Conservation (phyloP, 23 red algal species). For the Gracilaria domingensis region DNA sequence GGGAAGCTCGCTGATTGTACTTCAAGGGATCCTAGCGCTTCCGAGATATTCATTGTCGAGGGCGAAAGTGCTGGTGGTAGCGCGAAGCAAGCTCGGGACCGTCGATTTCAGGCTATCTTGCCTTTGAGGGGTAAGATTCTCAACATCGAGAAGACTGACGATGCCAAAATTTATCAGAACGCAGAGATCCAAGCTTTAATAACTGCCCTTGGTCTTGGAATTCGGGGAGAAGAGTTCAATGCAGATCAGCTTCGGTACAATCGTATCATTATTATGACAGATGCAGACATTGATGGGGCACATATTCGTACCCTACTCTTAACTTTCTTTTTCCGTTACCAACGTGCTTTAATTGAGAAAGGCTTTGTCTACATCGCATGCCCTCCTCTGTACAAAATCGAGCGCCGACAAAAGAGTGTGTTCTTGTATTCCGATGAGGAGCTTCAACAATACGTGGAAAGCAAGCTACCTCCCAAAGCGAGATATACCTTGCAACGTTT, state of each 20-base stretch:
- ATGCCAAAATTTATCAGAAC: slow-evolving; percentile 93
- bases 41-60: slow-evolving; percentile 98
- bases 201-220: slow-evolving; percentile 91
- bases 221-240: slow-evolving; percentile 90
- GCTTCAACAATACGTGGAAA: slow-evolving; percentile 52
- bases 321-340: slow-evolving; percentile 99
- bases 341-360: slow-evolving; percentile 84
- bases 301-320: slow-evolving; percentile 98
- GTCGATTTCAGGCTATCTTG: slow-evolving; percentile 92
- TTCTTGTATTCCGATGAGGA: slow-evolving; percentile 85
- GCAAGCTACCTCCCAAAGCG: slow-evolving; percentile 52
- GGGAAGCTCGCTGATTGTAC: slow-evolving; percentile 98
- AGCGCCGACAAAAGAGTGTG: slow-evolving; percentile 55
- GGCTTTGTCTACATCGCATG: slow-evolving; percentile 97
- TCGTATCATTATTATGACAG: slow-evolving; percentile 99
- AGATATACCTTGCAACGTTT: slow-evolving; percentile 86
- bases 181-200: slow-evolving; percentile 94
- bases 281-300: slow-evolving; percentile 98
- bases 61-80: slow-evolving; percentile 97
- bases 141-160: slow-evolving; percentile 98
- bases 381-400: slow-evolving; percentile 96
- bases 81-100: slow-evolving; percentile 97
- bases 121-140: slow-evolving; percentile 98
- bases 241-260: slow-evolving; percentile 84
- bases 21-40: slow-evolving; percentile 66